phyloP scores from a whole-genome alignment of 495 filamentous ascomycete species.

The Penicillium herquei region DNA sequence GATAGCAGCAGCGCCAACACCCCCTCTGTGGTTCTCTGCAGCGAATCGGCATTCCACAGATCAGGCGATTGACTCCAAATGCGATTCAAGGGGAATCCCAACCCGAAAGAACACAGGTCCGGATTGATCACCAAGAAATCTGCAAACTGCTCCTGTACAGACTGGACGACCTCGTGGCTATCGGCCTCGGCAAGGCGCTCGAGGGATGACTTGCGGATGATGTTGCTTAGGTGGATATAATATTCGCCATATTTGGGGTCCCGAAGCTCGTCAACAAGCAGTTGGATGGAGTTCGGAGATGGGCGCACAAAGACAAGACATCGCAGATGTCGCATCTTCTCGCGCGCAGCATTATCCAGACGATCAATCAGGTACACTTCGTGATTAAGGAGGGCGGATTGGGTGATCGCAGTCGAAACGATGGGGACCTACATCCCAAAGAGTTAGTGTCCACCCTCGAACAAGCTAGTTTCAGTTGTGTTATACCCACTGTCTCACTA shows the following conservation, averaged over 20 bases:
- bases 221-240: slow-evolving; percentile 93
- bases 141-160: slow-evolving; percentile 91
- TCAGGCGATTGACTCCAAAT: slow-evolving; percentile 78
- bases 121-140: slow-evolving; percentile 95
- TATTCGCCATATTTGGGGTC: slow-evolving; percentile 99
- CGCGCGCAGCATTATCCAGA: slow-evolving; percentile 82
- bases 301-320: slow-evolving; percentile 93
- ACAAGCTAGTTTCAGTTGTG: slow-evolving; percentile 12
- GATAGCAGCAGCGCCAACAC: slow-evolving; percentile 78
- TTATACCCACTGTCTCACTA: slow-evolving; percentile 76
- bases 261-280: slow-evolving; percentile 91
- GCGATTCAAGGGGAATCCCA: slow-evolving; percentile 70
- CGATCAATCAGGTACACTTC: slow-evolving; percentile 98
- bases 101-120: slow-evolving; percentile 80
- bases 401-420: slow-evolving; percentile 90
- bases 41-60: slow-evolving; percentile 82
- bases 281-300: slow-evolving; percentile 84
- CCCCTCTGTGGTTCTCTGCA: slow-evolving; percentile 83
- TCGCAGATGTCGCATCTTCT: slow-evolving; percentile 96
- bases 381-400: slow-evolving; percentile 92
- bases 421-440: slow-evolving; percentile 63
- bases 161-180: slow-evolving; percentile 91
- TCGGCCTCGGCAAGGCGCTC: slow-evolving; percentile 97
- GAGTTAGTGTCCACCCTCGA: slow-evolving; percentile 18
- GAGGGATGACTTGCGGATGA: slow-evolving; percentile 92